Evolutionary conservation across 2,329 filamentous ascomycete genomes (phyloP), one percentile per base, ranked within the genome.

Genomic region (Colletotrichum sp.): DNA sequence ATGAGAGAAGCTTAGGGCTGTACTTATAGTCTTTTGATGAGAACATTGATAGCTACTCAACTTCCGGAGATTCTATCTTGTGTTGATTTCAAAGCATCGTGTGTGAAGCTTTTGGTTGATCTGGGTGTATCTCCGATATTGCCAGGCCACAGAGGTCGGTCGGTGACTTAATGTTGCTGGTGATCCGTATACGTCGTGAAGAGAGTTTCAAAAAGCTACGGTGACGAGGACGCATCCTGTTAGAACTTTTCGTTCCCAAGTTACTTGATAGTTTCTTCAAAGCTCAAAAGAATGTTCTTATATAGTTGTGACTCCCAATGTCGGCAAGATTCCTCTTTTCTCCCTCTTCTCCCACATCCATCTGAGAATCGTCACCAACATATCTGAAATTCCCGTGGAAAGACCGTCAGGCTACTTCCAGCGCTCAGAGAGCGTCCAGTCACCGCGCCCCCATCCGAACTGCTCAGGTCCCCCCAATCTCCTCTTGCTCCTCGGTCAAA

Each of bases 401-500:
- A 43, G 39, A 0, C 39, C 0, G 18, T 0, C 39, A 43, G 36
- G 36, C 36, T 39, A 39, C 15, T 16, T 36, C 34, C 3, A 22
- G 22, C 22, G 22, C 22, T 22, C n/a, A n/a, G n/a, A n/a, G n/a
- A n/a, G n/a, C n/a, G n/a, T n/a, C n/a, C n/a, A n/a, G n/a, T n/a
- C n/a, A n/a, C n/a, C n/a, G n/a, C n/a, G n/a, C 55, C 34, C 58
- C 64, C 55, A 65, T 73, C 58, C 43, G 70, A 62, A 52, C 61
- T 58, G 56, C 28, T 70, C 65, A n/a, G 25, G 68, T 27, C 15
- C 30, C 52, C 39, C 48, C 61, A 56, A 71, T 55, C 62, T 61
- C 68, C 61, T 61, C 67, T 52, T 74, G 67, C 52, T 70, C 58
- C 55, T 76, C 71, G 74, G 71, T 56, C 71, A 64, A 76, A 71